phyloP scores from a whole-genome alignment of 805 yeast genomes.

The Yarrowia sp. region DNA sequence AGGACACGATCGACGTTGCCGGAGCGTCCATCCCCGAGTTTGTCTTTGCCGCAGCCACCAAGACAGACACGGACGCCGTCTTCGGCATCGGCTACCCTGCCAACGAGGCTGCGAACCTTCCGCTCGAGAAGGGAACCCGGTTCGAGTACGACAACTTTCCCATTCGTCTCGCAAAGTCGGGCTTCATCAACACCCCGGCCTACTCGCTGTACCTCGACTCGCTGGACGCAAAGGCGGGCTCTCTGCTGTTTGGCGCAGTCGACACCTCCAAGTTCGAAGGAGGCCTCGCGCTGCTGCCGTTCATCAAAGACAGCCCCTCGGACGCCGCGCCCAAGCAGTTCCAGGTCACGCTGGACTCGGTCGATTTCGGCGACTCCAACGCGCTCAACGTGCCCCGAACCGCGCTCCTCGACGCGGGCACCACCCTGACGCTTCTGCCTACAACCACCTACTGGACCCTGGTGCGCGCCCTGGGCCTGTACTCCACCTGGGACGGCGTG shows the following conservation, averaged over 20 bases:
- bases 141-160: constrained; percentile 37
- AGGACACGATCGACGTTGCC: constrained; percentile 54
- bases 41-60: constrained; percentile 28
- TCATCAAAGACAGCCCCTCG: constrained; percentile 17
- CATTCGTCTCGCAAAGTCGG: constrained; percentile 39
- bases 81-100: constrained; percentile 30
- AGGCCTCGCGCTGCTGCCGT: constrained; percentile 37
- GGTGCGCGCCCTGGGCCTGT: constrained; percentile 20
- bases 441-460: not conserved
- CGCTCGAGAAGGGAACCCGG: too few species aligned
- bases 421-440: not conserved
- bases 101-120: not conserved
- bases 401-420: constrained; percentile 44
- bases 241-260: constrained; percentile 63
- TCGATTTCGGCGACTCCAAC: constrained; percentile 38
- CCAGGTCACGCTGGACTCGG: not conserved
- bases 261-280: constrained; percentile 61
- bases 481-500: not conserved
- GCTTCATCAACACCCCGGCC: constrained; percentile 43
- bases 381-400: constrained; percentile 48
- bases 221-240: constrained; percentile 42
- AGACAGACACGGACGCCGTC: constrained; percentile 19
- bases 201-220: constrained; percentile 51
- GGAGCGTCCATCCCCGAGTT: constrained; percentile 45
- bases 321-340: not conserved